phyloP scores from a whole-genome alignment of 768 basidiomycete species.

The Termitomyces sp. region DNA sequence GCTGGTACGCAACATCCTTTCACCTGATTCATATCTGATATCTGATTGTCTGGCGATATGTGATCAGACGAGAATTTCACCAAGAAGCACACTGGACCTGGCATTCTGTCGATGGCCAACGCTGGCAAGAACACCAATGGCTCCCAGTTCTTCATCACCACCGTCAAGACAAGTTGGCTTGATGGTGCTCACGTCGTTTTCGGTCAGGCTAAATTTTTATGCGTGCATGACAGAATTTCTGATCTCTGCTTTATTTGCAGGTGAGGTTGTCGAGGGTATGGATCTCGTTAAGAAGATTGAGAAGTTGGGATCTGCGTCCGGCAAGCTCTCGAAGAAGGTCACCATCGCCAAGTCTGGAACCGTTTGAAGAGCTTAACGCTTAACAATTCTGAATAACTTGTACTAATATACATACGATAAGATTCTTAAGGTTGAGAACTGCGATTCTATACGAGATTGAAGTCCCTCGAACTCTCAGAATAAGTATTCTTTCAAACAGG shows the following conservation, averaged over 20 bases:
- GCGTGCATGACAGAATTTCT: not conserved
- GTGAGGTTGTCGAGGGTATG: constrained; percentile 65
- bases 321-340: constrained; percentile 42
- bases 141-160: constrained; percentile 88
- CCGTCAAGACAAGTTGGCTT: constrained; percentile 72
- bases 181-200: constrained; percentile 87
- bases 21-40: not conserved
- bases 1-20: constrained; percentile 37
- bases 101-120: constrained; percentile 79
- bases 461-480: not conserved
- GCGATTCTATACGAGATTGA: not conserved
- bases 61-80: constrained; percentile 79
- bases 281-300: constrained; percentile 50
- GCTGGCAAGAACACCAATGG: constrained; percentile 82
- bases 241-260: constrained; percentile 20
- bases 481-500: not conserved
- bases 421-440: not conserved
- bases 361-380: constrained; percentile 22
- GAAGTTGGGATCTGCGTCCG: constrained; percentile 30
- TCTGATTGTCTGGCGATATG: not conserved
- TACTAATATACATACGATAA: not conserved
- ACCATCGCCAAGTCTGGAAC: constrained; percentile 54
- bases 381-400: not conserved
- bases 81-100: constrained; percentile 67
- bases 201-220: constrained; percentile 40